Evolutionary conservation across 805 yeast species (phyloP), one percentile per base, ranked within the genome.

Genomic region (Starmerella stigmatis): DNA sequence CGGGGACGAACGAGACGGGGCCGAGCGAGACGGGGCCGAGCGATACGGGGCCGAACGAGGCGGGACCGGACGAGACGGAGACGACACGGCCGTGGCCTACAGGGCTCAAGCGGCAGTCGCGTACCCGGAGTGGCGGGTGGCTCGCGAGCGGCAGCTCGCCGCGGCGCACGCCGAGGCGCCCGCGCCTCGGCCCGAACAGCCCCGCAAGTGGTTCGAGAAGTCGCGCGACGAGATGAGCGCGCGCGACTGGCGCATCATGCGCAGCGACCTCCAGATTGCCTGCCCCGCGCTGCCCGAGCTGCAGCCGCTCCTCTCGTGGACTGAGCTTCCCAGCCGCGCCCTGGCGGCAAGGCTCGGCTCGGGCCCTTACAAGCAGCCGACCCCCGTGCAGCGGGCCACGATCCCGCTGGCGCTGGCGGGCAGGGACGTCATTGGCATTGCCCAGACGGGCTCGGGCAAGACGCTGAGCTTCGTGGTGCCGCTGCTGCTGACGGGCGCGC

Each of bases 401-500:
- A 76, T 89, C 4, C 96, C 96, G 0, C 65, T 79, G 21, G 79
- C 81, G 0, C 55, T 79, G 19, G 60, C 66, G 0, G 66, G 71
- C 3, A 63, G 75, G 20, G 96, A 89, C 60, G 68, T 84, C 2
- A 70, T 88, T 17, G 97, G 95, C 12, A 74, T 88, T n/a, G 96
- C 97, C 0, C 86, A 86, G 54, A 89, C 98, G 0, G 98, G 98
- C 11, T 83, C 94, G 1, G 98, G 98, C 56, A 89, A 92, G 60
- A 89, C 98, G 0, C 67, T 88, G 11, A 81, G 94, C 2, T 89
- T 79, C 62, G 60, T 83, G 10, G 62, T 89, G 2, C 97, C 98
- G 0, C 63, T 85, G 7, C 41, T 58, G 83, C 9, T 60, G 76
- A 2, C 77, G 75, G 51, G 65, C 81, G 13, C 51, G 63, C 64